Conservation (phyloP, 106 monocot species). For the Alisma plantagoaquatica region DNA sequence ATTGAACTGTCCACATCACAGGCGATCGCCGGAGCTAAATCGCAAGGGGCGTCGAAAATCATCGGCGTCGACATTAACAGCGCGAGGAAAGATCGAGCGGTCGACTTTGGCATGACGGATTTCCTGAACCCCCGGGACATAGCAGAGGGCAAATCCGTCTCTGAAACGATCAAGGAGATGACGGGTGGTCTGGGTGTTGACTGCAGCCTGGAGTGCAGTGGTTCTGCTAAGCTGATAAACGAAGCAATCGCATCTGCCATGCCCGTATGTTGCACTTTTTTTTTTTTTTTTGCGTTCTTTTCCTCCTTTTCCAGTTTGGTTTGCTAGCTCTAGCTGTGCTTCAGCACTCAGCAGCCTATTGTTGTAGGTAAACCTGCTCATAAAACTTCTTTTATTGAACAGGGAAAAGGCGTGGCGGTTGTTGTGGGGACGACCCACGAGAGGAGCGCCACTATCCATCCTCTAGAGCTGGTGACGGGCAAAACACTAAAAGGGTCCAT, state of each 20-base stretch:
- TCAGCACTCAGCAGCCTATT: background rate
- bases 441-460: background rate
- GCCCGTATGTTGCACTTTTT: background rate
- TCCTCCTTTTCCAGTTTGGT: conserved; percentile 1
- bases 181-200: conserved; percentile 9
- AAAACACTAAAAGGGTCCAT: conserved; percentile 5
- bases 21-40: conserved; percentile 2
- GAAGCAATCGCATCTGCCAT: conserved; percentile 3
- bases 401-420: conserved; percentile 5
- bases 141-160: background rate
- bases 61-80: conserved; percentile 7
- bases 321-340: background rate
- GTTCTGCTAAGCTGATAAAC: background rate
- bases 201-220: conserved; percentile 11
- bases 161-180: conserved; percentile 5
- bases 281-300: too few species aligned
- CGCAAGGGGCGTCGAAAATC: conserved; percentile 1
- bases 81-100: background rate
- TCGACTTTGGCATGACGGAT: background rate
- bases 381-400: too few species aligned
- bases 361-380: background rate
- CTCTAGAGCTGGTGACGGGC: background rate
- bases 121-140: conserved; percentile 5
- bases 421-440: background rate
- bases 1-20: too few species aligned